Evolutionary conservation across 2,329 filamentous ascomycete genomes (phyloP).

Genomic region (Pseudonectria buxi): DNA sequence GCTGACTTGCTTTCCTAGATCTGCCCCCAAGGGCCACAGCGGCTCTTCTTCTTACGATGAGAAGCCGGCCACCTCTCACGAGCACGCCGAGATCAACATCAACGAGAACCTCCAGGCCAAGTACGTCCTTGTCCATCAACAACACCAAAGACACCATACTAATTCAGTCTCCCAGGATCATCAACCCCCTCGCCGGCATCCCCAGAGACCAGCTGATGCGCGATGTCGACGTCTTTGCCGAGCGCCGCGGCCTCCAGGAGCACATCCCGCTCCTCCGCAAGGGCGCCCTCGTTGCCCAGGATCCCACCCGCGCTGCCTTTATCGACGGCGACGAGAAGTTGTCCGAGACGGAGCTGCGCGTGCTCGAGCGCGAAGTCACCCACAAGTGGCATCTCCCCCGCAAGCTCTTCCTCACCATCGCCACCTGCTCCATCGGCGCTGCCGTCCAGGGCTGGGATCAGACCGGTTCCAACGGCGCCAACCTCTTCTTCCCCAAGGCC

Average conservation of each 20-base stretch:
- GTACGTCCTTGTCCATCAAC: conserved; percentile 22
- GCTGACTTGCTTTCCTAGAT: conserved; percentile 1
- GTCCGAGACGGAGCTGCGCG: conserved; percentile 32
- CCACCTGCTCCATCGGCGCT: conserved; percentile 60
- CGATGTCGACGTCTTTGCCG: conserved; percentile 54
- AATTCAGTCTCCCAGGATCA: conserved; percentile 28
- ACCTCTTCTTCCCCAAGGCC: conserved; percentile 49
- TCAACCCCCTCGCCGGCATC: conserved; percentile 43
- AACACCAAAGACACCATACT: background rate
- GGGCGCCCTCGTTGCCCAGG: conserved; percentile 47
- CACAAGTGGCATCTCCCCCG: conserved; percentile 61
- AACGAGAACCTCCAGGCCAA: conserved; percentile 36
- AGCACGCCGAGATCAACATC: conserved; percentile 32
- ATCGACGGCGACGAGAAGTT: conserved; percentile 51
- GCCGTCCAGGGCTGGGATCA: conserved; percentile 63
- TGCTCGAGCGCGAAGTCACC: conserved; percentile 51
- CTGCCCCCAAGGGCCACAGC: too few relatives aligned
- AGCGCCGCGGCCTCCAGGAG: conserved; percentile 51
- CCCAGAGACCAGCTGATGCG: conserved; percentile 45
- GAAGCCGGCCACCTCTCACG: conserved; percentile 18
- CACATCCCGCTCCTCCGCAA: conserved; percentile 53
- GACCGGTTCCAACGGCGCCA: conserved; percentile 56
- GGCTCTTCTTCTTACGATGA: conserved; percentile 13
- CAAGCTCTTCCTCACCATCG: conserved; percentile 59
- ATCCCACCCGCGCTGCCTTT: conserved; percentile 49